Conservation (phyloP, 441 rosid species). For the Theobroma grandiflorum region DNA sequence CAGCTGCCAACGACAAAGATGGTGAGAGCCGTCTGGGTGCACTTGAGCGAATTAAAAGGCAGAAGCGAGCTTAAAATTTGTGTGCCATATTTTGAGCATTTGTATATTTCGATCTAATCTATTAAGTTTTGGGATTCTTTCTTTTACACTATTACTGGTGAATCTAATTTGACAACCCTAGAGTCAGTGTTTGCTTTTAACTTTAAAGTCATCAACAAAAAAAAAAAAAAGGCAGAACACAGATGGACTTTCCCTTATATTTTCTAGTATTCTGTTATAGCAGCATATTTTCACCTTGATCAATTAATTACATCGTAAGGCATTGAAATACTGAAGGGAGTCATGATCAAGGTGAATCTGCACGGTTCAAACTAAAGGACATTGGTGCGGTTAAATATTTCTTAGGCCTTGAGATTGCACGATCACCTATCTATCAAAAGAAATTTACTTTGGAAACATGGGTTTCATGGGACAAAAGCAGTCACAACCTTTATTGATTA, state of each 20-base stretch:
- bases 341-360: too few species aligned
- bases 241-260: background rate
- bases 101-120: constrained; percentile 1
- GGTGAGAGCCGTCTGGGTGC: constrained; percentile 78
- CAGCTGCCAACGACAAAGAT: constrained; percentile 43
- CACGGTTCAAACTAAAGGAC: too few species aligned
- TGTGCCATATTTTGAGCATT: background rate
- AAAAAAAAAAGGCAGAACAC: background rate
- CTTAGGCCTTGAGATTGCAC: too few species aligned
- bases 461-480: too few species aligned
- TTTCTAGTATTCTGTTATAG: background rate
- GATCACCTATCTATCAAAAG: too few species aligned
- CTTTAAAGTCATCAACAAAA: too few species aligned
- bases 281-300: background rate
- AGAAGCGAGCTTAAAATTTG: constrained; percentile 34
- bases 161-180: background rate
- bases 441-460: too few species aligned
- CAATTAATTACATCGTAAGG: background rate
- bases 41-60: constrained; percentile 84
- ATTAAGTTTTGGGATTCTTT: background rate
- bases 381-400: too few species aligned
- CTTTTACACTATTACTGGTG: background rate
- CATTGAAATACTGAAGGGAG: background rate
- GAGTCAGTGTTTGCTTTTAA: too few species aligned
- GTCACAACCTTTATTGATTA: too few species aligned